Conservation (phyloP, 306 rosid genomes). For the Prunus mongolica region DNA sequence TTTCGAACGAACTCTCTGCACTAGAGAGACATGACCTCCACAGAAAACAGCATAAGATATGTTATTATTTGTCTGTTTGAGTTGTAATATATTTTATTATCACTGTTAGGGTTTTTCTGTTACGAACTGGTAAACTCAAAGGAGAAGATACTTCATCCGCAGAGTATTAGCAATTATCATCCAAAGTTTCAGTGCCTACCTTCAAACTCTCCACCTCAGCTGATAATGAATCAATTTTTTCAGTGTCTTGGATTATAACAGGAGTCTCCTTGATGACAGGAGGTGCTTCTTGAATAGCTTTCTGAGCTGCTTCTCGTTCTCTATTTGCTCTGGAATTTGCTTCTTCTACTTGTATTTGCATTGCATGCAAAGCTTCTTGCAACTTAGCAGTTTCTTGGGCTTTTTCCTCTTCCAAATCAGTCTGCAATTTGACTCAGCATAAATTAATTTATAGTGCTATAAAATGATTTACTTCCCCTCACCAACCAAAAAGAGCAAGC, state of each 20-base stretch:
- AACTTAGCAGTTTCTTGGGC: slow-evolving; percentile 77
- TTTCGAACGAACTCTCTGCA: neutral
- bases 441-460: slow-evolving; percentile 2
- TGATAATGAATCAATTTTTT: slow-evolving; percentile 73
- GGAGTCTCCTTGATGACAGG: slow-evolving; percentile 99
- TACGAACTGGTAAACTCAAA: slow-evolving; percentile 4
- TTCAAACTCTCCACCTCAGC: slow-evolving; percentile 79
- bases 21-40: neutral
- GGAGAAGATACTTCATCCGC: neutral
- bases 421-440: slow-evolving; percentile 43
- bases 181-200: slow-evolving; percentile 40
- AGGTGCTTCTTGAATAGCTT: slow-evolving; percentile 94
- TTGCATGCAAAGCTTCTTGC: slow-evolving; percentile 68
- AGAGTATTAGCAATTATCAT: neutral
- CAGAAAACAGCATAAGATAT: neutral
- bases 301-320: slow-evolving; percentile 80
- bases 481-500: slow-evolving; percentile 16
- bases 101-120: neutral
- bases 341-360: slow-evolving; percentile 89
- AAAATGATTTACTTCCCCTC: slow-evolving; percentile 11
- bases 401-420: slow-evolving; percentile 97
- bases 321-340: slow-evolving; percentile 76
- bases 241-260: slow-evolving; percentile 81
- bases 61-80: neutral
- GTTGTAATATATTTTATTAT: neutral